These are phyloP conservation scores for Phytophthora pistaciae DNA, from an alignment of 352 stramenopile species.

Conservation along the genomic window DNA sequence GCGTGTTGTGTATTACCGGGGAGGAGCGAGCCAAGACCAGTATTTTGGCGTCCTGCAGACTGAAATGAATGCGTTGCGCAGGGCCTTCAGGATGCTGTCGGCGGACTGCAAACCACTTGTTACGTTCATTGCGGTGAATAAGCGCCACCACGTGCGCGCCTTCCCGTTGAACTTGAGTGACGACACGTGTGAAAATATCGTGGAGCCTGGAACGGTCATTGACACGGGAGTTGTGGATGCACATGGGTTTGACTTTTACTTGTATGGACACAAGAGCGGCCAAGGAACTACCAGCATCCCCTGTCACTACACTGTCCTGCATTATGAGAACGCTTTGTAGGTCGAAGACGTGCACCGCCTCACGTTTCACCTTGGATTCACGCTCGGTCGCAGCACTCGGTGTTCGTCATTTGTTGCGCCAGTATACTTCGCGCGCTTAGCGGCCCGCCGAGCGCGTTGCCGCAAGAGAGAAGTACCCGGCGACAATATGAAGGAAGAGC, in stretches of 20 bases:
- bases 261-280: not conserved
- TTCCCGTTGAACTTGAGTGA: not conserved
- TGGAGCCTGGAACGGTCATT: not conserved
- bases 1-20: not conserved
- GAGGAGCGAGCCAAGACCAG: not conserved
- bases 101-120: not conserved
- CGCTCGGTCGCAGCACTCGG: not conserved
- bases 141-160: not conserved
- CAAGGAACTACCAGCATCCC: too few relatives aligned
- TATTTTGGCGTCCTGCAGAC: not conserved
- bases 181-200: not conserved
- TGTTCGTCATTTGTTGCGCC: not conserved
- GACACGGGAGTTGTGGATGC: not conserved
- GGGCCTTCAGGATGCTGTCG: not conserved
- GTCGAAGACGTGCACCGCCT: not conserved
- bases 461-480: not conserved
- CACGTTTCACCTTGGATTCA: not conserved
- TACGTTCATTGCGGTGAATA: not conserved
- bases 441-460: not conserved
- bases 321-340: constrained; percentile 23
- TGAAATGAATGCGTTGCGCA: not conserved
- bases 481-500: not conserved
- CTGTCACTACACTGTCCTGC: not conserved
- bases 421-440: not conserved
- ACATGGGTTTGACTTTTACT: not conserved